Evolutionary conservation across 148 eudicot genomes (phyloP).

Genomic region (Rhododendron mucronatum): DNA sequence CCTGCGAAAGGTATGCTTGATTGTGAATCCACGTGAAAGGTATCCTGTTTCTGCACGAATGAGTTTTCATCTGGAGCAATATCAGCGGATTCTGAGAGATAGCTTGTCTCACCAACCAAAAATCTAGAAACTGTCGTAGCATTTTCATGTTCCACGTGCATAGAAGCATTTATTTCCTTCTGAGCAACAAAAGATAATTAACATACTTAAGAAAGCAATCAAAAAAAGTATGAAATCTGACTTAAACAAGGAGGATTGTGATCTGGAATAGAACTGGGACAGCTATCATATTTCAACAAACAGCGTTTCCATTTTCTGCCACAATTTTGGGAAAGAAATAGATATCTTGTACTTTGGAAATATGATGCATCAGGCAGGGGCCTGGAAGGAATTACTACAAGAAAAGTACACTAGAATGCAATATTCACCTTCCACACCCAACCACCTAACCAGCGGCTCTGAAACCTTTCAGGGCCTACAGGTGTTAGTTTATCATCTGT

Average conservation of each 20-base stretch:
- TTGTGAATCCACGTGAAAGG: constrained; percentile 37
- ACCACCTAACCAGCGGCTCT: constrained; percentile 78
- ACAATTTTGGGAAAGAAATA: neutral
- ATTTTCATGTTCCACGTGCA: constrained; percentile 13
- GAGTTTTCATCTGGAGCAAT: constrained; percentile 66
- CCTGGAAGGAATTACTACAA: too few relatives aligned
- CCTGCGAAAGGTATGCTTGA: constrained; percentile 36
- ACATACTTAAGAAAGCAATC: constrained; percentile 3
- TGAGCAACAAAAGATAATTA: constrained; percentile 12
- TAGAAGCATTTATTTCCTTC: constrained; percentile 37
- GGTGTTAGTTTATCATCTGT: constrained; percentile 15
- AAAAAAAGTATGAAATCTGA: constrained; percentile 1
- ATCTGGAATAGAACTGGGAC: neutral
- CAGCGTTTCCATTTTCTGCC: neutral
- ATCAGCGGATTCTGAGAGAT: constrained; percentile 78
- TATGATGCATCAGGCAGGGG: too few relatives aligned
- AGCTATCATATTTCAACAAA: neutral
- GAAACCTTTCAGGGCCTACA: constrained; percentile 30
- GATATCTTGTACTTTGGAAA: neutral
- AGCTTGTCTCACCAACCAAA: constrained; percentile 58
- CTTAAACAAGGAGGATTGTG: neutral
- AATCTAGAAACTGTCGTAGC: constrained; percentile 24
- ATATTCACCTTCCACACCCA: constrained; percentile 52
- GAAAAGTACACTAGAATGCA: neutral
- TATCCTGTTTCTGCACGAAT: constrained; percentile 37